Percentiles rank a stretch among this genome's conserved stretches.
Conservation (phyloP, 2,329 filamentous ascomycete species). For the Karstenula rhodostoma region DNA sequence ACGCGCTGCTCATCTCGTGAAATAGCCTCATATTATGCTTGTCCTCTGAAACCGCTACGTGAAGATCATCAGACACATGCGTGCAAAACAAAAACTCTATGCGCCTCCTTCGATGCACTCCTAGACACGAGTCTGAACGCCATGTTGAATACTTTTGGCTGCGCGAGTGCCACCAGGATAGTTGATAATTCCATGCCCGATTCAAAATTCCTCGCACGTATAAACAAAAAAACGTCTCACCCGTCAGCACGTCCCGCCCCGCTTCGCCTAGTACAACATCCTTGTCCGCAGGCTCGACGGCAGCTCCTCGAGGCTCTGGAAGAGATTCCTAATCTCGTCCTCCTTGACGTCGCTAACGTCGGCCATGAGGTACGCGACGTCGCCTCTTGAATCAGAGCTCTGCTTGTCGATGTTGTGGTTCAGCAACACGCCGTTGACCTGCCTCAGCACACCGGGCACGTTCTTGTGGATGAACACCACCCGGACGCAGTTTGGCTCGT, state of each 20-base stretch:
- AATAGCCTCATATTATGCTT: slow-evolving; percentile 18
- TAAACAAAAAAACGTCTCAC: background rate
- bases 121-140: slow-evolving; percentile 31
- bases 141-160: slow-evolving; percentile 49
- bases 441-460: slow-evolving; percentile 90
- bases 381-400: slow-evolving; percentile 93
- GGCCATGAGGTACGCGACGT: slow-evolving; percentile 96
- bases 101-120: slow-evolving; percentile 7
- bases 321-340: slow-evolving; percentile 84
- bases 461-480: slow-evolving; percentile 98
- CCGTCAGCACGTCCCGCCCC: background rate
- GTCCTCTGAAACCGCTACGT: slow-evolving; percentile 20
- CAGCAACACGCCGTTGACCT: slow-evolving; percentile 92
- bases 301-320: slow-evolving; percentile 80
- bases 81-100: slow-evolving; percentile 9
- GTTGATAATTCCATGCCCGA: slow-evolving; percentile 12
- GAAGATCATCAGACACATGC: slow-evolving; percentile 14
- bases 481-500: slow-evolving; percentile 88
- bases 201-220: slow-evolving; percentile 9
- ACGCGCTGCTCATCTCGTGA: slow-evolving; percentile 17
- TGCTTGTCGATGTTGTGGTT: slow-evolving; percentile 99
- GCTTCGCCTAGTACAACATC: slow-evolving; percentile 53
- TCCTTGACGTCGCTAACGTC: slow-evolving; percentile 89
- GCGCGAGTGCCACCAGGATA: slow-evolving; percentile 11
- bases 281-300: slow-evolving; percentile 64